These are phyloP conservation scores for Dendrocalamus latiflorus DNA, from an alignment of 202 grass and related monocot species.

Conservation along the genomic window DNA sequence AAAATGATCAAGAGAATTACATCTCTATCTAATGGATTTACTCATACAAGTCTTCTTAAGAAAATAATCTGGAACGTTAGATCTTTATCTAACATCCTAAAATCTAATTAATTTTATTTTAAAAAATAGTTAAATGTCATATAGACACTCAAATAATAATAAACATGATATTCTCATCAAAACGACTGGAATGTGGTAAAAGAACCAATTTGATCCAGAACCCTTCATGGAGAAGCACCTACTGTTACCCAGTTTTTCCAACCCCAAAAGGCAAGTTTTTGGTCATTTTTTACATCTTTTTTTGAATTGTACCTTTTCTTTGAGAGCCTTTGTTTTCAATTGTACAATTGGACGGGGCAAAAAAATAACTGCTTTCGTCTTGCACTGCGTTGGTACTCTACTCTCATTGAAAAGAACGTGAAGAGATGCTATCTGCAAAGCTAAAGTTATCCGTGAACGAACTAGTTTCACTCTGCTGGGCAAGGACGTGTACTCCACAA, in stretches of 20 bases:
- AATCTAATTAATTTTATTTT: no score
- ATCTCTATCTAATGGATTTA: no score
- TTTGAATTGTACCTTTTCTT: background rate
- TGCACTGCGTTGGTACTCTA: slow-evolving; percentile 1
- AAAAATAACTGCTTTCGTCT: slow-evolving; percentile 7
- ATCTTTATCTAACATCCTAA: no score
- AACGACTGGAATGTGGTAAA: background rate
- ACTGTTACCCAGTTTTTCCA: background rate
- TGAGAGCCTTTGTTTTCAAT: background rate
- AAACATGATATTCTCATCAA: no score
- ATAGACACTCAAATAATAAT: no score
- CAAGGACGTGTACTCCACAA: no score
- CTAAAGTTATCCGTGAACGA: no score
- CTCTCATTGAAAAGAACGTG: background rate
- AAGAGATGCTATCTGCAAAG: slow-evolving; percentile 13
- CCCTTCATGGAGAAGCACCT: background rate
- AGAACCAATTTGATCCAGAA: background rate
- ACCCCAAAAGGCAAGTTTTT: background rate
- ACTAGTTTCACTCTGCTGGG: no score
- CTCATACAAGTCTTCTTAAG: no score
- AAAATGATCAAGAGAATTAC: no score
- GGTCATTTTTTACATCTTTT: background rate
- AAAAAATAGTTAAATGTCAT: no score
- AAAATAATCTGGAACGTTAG: no score
- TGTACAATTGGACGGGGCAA: background rate